These are phyloP conservation scores for Hypoxylon fragiforme DNA, from an alignment of 495 filamentous ascomycete species.

Conservation along the genomic window DNA sequence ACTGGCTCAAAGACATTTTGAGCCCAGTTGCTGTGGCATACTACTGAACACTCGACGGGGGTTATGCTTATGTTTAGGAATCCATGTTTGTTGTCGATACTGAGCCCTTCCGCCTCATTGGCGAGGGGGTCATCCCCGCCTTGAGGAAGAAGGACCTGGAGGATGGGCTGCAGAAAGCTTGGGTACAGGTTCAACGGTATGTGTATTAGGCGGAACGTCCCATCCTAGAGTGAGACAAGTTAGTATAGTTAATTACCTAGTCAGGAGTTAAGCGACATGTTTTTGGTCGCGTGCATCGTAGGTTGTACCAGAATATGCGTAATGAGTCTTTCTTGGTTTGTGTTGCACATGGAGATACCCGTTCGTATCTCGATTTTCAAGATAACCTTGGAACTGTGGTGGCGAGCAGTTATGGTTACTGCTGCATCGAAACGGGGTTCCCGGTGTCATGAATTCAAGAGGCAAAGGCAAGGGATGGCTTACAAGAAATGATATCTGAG, in stretches of 20 bases:
- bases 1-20: slow-evolving; percentile 73
- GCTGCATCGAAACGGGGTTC: slow-evolving; percentile 2
- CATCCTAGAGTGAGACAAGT: slow-evolving; percentile 63
- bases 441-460: slow-evolving; percentile 16
- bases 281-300: slow-evolving; percentile 17
- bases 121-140: slow-evolving; percentile 35
- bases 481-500: slow-evolving; percentile 61
- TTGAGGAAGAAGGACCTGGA: slow-evolving; percentile 74
- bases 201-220: slow-evolving; percentile 83
- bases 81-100: slow-evolving; percentile 60
- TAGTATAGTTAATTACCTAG: slow-evolving; percentile 14
- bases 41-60: slow-evolving; percentile 88
- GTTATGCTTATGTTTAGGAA: slow-evolving; percentile 95
- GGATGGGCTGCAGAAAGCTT: slow-evolving; percentile 78
- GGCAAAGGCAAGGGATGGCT: slow-evolving; percentile 28
- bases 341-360: slow-evolving; percentile 24
- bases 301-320: slow-evolving; percentile 26
- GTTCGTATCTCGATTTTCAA: slow-evolving; percentile 9
- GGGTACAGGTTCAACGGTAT: slow-evolving; percentile 84
- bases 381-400: too few species aligned
- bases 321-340: slow-evolving; percentile 18
- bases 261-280: slow-evolving; percentile 8
- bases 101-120: slow-evolving; percentile 44
- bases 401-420: slow-evolving; percentile 12
- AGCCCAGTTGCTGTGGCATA: slow-evolving; percentile 76